Base-by-base conservation (phyloP, 1,284 basidiomycete species). In the Ganoderma leucocontextum region DNA sequence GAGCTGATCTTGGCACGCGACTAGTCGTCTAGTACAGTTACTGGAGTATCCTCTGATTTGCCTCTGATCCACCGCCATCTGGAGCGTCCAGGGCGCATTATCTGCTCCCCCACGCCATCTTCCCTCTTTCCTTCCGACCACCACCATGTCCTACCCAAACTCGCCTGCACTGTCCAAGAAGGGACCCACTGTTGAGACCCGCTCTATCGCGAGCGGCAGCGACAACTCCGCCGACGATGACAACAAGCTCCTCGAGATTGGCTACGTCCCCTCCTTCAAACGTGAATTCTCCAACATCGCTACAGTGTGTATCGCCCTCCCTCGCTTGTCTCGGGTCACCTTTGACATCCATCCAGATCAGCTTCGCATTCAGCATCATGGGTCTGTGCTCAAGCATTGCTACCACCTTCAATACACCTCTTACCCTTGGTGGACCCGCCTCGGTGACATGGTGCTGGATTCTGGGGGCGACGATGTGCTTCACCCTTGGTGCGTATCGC, bases 391-490 rank as follows among this genome's bases (percentile, higher is more conserved):
- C 92, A 4, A 92, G 91, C 72, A 87, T 95, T 53, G 88, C 93
- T 1, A 94, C 89, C 35, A 95, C 94, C 0, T 93, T 95, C 83
- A 92, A 94, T 73, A 93, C 92, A 0, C 94, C 94, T 0, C 80
- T 95, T 49, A 81, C 88, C 17, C 84, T 91, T 2, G 94, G 93
- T 5, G 94, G 94, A 2, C 94, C 94, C 17, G 82, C 92, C n/a
- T 89, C 90, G n/a, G 92, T 90, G 44, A 88, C 89, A 2, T 94
- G 93, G 93, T 94, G 92, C 75, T 95, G 94, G 93, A 89, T 93
- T 70, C 78, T 92, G 4, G 93, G 93, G n/a, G 86, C 90, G 1
- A 78, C 73, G 39, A 92, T 93, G 87, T 94, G 91, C 80, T 88
- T 94, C 75, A 91, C 91, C 1, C 84, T 95, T 25, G 91, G 82